Evolutionary conservation across 179 eudicot genomes (phyloP).

Genomic region (Kewa caespitosa): DNA sequence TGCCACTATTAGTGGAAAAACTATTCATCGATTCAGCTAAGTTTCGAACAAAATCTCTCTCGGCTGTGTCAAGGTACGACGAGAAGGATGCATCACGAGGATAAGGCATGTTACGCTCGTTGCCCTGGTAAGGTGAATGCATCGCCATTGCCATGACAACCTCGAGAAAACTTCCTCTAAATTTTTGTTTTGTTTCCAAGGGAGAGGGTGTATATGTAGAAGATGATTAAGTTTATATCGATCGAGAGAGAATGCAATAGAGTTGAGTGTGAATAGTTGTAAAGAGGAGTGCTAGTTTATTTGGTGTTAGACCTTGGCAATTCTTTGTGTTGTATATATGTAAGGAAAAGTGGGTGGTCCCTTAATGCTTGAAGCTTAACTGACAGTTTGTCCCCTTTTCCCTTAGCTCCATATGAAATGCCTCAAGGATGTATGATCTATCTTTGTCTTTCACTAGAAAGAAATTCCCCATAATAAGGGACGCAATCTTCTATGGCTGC

Average conservation of each 20-base stretch:
- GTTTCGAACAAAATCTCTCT: slow-evolving; percentile 48
- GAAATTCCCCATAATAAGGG: slow-evolving; percentile 12
- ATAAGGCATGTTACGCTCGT: slow-evolving; percentile 23
- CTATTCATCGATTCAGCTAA: slow-evolving; percentile 36
- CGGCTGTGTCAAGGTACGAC: slow-evolving; percentile 54
- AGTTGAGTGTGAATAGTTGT: not conserved
- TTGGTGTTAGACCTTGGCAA: slow-evolving; percentile 15
- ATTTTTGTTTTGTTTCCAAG: too few species aligned
- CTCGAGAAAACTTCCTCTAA: not conserved
- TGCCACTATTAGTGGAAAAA: slow-evolving; percentile 23
- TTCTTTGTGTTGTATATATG: slow-evolving; percentile 8
- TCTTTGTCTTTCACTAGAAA: slow-evolving; percentile 30
- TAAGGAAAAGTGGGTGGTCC: slow-evolving; percentile 27
- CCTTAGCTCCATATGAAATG: slow-evolving; percentile 33
- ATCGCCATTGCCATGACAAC: slow-evolving; percentile 25
- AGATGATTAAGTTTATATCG: not conserved
- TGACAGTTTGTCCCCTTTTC: slow-evolving; percentile 34
- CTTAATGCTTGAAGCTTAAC: slow-evolving; percentile 29
- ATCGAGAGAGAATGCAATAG: not conserved
- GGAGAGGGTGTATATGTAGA: too few species aligned
- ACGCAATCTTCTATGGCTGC: slow-evolving; percentile 30
- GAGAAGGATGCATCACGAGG: slow-evolving; percentile 82
- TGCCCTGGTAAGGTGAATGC: slow-evolving; percentile 28
- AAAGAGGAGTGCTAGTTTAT: not conserved
- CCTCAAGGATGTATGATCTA: slow-evolving; percentile 23